Base-by-base conservation (phyloP, 169 alveolate genomes). In the Plasmodium malariae region DNA sequence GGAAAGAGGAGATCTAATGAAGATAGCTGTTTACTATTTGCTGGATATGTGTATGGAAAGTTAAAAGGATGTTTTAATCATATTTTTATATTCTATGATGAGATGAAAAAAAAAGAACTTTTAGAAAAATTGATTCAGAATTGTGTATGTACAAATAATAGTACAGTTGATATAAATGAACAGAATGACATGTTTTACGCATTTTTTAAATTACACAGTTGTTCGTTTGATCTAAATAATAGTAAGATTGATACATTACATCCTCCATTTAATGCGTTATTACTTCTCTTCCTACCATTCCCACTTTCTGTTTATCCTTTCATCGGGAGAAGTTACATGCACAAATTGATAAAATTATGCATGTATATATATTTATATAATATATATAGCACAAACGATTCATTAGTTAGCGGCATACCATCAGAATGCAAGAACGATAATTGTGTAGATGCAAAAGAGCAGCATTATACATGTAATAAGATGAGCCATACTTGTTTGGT, bases 201-300 rank as follows among this genome's bases (percentile, higher is more conserved):
- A 12, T 30, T 12, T 32, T 55, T 17, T 74, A 30, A 74, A 74
- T 32, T 11, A 36, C n/a, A 2, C 9, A 11, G 21, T 37, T 37
- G 36, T 0, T 71, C 26, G 0, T 24, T 1, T 19, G 11, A 71
- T 19, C 36, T 17, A 0, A 0, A 9, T 71, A 19, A 36, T 37
- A 6, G 0, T n/a, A 54, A 11, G 14, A 17, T 34, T 28, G 14
- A 45, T 17, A 17, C 55, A 37, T 30, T 26, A 32, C 0, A 3
- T 2, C 28, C 36, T 24, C 26, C 69, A 19, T 17, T 59, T 11
- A 59, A 59, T 30, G 69, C 14, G 19, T 59, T 59, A 26, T 21
- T 59, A 4, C 17, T 78, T 36, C 37, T 78, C n/a, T 78, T 62
- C 19, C 32, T 78, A 17, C 89, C 89, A n/a, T 36, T 67, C 12